These are phyloP conservation scores for Aspergillus taichungensis DNA, from an alignment of 495 filamentous ascomycete genomes.

Conservation along the genomic window DNA sequence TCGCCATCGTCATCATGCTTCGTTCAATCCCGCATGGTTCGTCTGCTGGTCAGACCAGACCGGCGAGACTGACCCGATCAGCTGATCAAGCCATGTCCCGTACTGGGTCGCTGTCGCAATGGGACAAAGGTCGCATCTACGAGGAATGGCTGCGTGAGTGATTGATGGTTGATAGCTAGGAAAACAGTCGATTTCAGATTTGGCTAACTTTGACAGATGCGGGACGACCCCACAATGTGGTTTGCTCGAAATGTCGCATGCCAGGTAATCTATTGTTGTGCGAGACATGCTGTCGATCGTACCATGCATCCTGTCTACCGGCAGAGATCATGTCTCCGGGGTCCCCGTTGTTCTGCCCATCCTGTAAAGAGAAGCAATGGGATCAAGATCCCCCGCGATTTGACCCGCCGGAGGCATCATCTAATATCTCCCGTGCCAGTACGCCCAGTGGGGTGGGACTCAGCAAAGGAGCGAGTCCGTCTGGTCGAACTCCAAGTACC, in stretches of 20 bases:
- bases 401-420: conserved; percentile 1
- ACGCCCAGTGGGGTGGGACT: conserved; percentile 5
- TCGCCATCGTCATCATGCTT: too few relatives aligned
- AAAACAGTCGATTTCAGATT: background rate
- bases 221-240: conserved; percentile 24
- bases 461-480: conserved; percentile 1
- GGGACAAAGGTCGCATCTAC: conserved; percentile 19
- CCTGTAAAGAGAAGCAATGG: conserved; percentile 18
- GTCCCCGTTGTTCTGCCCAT: conserved; percentile 16
- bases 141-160: conserved; percentile 22
- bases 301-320: conserved; percentile 22
- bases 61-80: too few relatives aligned
- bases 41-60: too few relatives aligned
- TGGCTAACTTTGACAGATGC: conserved; percentile 9
- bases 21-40: too few relatives aligned
- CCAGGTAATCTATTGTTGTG: conserved; percentile 22
- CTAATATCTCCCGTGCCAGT: conserved; percentile 7
- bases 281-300: conserved; percentile 27
- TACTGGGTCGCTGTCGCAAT: conserved; percentile 5
- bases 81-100: background rate
- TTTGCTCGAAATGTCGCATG: conserved; percentile 23
- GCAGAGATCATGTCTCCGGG: background rate
- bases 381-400: conserved; percentile 15
- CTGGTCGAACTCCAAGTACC: background rate
- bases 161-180: background rate